Base-by-base conservation (phyloP, 805 yeast genomes). In the Naumovozyma baii region DNA sequence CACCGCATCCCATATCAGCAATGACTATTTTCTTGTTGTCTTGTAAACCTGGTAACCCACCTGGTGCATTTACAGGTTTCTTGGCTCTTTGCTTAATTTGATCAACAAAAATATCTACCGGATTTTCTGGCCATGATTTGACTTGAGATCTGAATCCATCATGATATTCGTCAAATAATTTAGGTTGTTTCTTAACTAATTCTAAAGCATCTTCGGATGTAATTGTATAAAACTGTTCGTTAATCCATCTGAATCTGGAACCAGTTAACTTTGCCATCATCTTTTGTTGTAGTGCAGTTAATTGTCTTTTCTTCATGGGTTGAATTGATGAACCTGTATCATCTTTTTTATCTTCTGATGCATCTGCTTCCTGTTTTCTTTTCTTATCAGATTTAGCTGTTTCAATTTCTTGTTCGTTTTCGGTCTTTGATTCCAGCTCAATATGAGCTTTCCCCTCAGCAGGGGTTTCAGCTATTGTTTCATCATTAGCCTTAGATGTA, bases 1-100 rank as follows among this genome's bases (percentile, higher is more conserved):
- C 98, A 40, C 98, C 99, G 61, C 98, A 92, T 9, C 98, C 99
- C 97, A 92, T 90, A 64, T 92, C 98, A 0, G 97, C 96, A 43
- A 92, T 73, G 3, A 83, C 86, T 29, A 90, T 78, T 43, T 72
- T 71, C 34, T 69, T 73, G 17, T 56, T 56, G 14, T 51, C 52
- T 5, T 57, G 61, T 30, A 77, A 57, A 15, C 92, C 94, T 1
- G 96, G 96, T 40, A 88, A 70, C 2, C 96, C 97, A 47, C 97
- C 97, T 3, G 97, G 97, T 0, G 96, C 95, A 60, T 82, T 85
- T 3, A 87, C 76, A n/a, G 80, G 78, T 53, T 72, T 80, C 10
- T 68, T 59, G 1, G 78, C 67, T 52, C 86, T 68, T 20, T 61
- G 55, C 44, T 74, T 74, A 40, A 92, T 70, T 52, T 82, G 84